Base-by-base conservation (phyloP, 2,329 filamentous ascomycete genomes). In the Oidium heveae region DNA sequence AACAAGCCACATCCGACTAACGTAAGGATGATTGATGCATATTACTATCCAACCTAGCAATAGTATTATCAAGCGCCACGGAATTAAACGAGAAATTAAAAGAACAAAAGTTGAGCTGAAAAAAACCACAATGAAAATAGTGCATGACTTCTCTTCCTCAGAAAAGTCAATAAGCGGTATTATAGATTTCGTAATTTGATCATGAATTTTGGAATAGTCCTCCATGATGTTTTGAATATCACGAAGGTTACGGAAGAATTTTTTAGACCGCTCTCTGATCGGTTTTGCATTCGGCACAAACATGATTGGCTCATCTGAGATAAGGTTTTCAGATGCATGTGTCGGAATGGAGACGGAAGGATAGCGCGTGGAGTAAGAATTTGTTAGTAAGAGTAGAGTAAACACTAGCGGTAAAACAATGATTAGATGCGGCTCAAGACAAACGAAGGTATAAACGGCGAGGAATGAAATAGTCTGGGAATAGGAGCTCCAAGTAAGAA, bases 151-250 rank as follows among this genome's bases (percentile, higher is more conserved):
- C 0, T 80, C 76, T 68, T 98, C 91, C 66, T 96, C 80, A 58
- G 84, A 87, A 68, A 98, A 98, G 68, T 96, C 95, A 7, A 88
- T 94, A 28, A 83, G 74, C 0, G 91, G 91, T 0, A 86, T 80
- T 53, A 96, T 68, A 28, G 81, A 68, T 15, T 77, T 70, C 54
- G 94, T 77, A 32, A 89, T 71, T 56, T 78, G 73, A 69, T 98
- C 91, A 68, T 98, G 88, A 4, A 79, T 71, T 52, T 79, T 74
- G 57, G 80, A 84, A 68, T 95, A 96, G 68, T 96, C 89, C 58
- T 94, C 89, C 91, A 98, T 98, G 68, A 76, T 75, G 68, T 98
- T 98, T 67, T 98, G 91, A 44, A 98, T 73, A 66, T 96, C 88
- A 56, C 91, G 80, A 84, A 96, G 93, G 66, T 98, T 98, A 61